Percentiles rank a stretch among this genome's conserved stretches.
These are phyloP conservation scores for Sergeia podlipaevii DNA, from an alignment of 208 protist species.

Conservation along the genomic window DNA sequence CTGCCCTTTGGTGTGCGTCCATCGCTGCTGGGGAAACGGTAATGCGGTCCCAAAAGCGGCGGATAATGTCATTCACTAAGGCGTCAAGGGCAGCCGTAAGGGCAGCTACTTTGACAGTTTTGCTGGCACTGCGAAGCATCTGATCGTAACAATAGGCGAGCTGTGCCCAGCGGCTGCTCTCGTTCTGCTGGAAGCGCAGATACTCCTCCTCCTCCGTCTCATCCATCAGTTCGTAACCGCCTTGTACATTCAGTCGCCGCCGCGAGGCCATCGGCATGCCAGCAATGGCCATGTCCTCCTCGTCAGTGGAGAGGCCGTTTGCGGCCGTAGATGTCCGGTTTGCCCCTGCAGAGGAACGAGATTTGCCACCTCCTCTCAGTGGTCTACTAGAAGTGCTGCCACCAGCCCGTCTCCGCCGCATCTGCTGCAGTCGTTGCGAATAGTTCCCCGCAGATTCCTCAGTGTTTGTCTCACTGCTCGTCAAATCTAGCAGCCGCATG, in stretches of 20 bases:
- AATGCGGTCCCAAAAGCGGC: slow-evolving; percentile 76
- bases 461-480: too few species aligned
- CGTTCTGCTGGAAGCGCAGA: slow-evolving; percentile 29
- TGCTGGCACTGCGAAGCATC: slow-evolving; percentile 35
- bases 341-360: too few species aligned
- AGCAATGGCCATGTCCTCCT: too few species aligned
- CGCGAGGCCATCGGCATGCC: too few species aligned
- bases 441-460: too few species aligned
- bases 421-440: too few species aligned
- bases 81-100: slow-evolving; percentile 29
- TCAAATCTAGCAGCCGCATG: too few species aligned
- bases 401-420: not conserved
- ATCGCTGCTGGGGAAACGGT: slow-evolving; percentile 60
- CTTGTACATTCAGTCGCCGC: too few species aligned
- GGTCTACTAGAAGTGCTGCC: too few species aligned
- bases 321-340: too few species aligned
- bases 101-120: slow-evolving; percentile 16
- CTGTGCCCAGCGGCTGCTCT: slow-evolving; percentile 59
- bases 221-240: too few species aligned
- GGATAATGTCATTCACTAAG: slow-evolving; percentile 69
- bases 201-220: slow-evolving; percentile 24
- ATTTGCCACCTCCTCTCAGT: too few species aligned
- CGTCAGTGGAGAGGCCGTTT: slow-evolving; percentile 9
- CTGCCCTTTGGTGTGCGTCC: slow-evolving; percentile 17
- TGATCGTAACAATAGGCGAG: slow-evolving; percentile 61